Evolutionary conservation across 1,284 basidiomycete genomes (phyloP).

Genomic region (Microbotryum violaceum): DNA sequence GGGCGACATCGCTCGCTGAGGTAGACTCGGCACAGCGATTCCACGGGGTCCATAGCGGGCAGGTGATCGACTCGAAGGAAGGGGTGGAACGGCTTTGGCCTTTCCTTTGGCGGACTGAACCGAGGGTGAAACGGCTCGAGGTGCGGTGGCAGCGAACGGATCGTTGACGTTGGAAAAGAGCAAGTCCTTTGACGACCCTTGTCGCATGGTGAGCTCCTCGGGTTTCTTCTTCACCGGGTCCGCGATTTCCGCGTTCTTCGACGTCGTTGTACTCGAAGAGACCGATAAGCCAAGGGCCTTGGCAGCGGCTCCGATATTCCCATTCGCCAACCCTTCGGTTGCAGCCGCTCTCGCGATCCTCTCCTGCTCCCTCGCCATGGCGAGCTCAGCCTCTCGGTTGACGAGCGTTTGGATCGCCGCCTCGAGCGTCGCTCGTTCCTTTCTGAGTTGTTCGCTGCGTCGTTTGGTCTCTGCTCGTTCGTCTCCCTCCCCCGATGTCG

Average conservation of each 20-base stretch:
- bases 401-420: neutral
- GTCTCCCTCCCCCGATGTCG: too few species aligned
- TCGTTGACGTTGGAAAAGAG: conserved; percentile 1
- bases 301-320: conserved; percentile 13
- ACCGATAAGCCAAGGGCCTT: conserved; percentile 15
- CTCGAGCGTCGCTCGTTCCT: too few species aligned
- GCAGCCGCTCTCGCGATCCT: conserved; percentile 3
- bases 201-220: neutral
- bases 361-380: neutral
- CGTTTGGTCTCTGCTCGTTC: neutral
- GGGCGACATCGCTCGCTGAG: neutral
- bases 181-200: conserved; percentile 19
- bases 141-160: conserved; percentile 25
- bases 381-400: neutral
- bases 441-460: neutral
- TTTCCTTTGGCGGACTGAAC: conserved; percentile 18
- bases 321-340: conserved; percentile 6
- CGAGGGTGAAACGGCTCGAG: conserved; percentile 11
- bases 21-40: neutral
- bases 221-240: conserved; percentile 3
- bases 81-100: conserved; percentile 6
- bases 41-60: too few species aligned
- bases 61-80: too few species aligned
- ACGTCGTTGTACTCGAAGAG: conserved; percentile 5
- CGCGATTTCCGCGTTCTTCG: neutral